A percentile compares a stretch with the other conserved stretches of the same genome.
These are phyloP conservation scores for Terfezia claveryi DNA, from an alignment of 495 filamentous ascomycete genomes.

Conservation along the genomic window DNA sequence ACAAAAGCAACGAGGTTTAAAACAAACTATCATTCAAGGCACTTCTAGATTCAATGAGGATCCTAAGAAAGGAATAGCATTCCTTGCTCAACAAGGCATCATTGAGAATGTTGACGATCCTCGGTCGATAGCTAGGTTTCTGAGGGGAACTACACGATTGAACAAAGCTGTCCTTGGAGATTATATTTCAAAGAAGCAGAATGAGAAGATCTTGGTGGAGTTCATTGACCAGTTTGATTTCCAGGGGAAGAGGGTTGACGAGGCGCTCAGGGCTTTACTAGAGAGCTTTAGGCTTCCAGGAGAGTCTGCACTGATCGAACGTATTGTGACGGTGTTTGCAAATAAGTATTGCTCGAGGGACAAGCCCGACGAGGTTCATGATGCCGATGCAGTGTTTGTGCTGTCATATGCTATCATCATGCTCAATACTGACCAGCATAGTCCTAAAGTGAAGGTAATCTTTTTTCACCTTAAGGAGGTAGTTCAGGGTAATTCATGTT, in stretches of 20 bases:
- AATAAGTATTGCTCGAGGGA: conserved; percentile 63
- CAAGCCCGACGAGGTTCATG: conserved; percentile 50
- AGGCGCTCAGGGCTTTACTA: conserved; percentile 68
- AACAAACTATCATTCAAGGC: conserved; percentile 72
- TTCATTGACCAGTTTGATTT: conserved; percentile 81
- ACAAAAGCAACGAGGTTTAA: conserved; percentile 46
- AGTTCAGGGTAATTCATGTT: neutral
- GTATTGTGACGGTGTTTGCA: conserved; percentile 69
- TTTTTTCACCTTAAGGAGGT: neutral
- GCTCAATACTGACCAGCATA: conserved; percentile 87
- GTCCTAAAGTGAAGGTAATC: conserved; percentile 56
- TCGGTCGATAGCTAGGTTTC: conserved; percentile 49
- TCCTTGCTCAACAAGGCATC: conserved; percentile 59
- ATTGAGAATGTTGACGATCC: conserved; percentile 56
- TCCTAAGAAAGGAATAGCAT: conserved; percentile 74
- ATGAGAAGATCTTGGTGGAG: conserved; percentile 56
- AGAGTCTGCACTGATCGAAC: conserved; percentile 78
- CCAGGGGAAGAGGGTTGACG: conserved; percentile 60
- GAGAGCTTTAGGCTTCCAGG: conserved; percentile 88
- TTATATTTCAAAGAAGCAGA: conserved; percentile 70
- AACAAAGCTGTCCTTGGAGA: conserved; percentile 85
- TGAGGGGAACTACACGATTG: conserved; percentile 64
- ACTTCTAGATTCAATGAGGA: conserved; percentile 87
- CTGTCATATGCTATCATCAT: conserved; percentile 92
- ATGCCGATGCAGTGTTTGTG: conserved; percentile 76